Base-by-base conservation (phyloP, 805 yeast genomes). In the Myxozyma neotropica region DNA sequence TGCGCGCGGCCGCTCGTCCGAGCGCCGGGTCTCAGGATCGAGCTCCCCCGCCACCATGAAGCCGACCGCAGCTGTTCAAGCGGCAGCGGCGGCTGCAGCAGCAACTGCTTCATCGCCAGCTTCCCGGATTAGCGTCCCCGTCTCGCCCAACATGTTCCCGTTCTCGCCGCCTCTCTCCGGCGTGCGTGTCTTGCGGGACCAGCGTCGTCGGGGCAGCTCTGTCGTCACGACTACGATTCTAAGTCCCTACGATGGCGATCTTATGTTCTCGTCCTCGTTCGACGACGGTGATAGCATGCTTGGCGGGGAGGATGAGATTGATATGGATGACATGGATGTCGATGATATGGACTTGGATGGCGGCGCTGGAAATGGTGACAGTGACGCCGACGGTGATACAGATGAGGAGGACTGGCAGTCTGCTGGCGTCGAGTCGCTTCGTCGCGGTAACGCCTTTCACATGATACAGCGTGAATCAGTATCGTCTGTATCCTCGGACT, bases 361-460 rank as follows among this genome's bases (percentile, higher is more conserved):
- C 35, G 48, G 47, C 38, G 59, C 47, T 19, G 48, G 42, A 27
- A 45, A 47, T 1, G 23, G 46, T 35, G 58, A 56, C n/a, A 27
- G 40, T 19, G 63, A 53, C 27, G 56, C 53, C 35, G 57, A 53
- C 26, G 47, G 85, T 45, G 96, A 89, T 69, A 93, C 99, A 0
- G 99, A 93, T 73, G 98, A 93, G 70, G 99, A 93, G 73, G 98
- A 93, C 73, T 93, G 99, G 99, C 88, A 85, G 63, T 76, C 90
- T 0, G 86, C 92, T 55, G 97, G 97, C 0, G 91, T 97, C 0
- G 86, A 82, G 39, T 77, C 83, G 44, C 75, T 90, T 57, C 76
- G 88, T 47, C 63, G 63, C 10, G 61, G 64, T 17, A 46, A 43
- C 39, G 57, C 49, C 42, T 61, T 58, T 23, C 47, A 57, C 17